Conservation (phyloP, 2,329 filamentous ascomycete genomes). For the Aspergillus brasiliensis region DNA sequence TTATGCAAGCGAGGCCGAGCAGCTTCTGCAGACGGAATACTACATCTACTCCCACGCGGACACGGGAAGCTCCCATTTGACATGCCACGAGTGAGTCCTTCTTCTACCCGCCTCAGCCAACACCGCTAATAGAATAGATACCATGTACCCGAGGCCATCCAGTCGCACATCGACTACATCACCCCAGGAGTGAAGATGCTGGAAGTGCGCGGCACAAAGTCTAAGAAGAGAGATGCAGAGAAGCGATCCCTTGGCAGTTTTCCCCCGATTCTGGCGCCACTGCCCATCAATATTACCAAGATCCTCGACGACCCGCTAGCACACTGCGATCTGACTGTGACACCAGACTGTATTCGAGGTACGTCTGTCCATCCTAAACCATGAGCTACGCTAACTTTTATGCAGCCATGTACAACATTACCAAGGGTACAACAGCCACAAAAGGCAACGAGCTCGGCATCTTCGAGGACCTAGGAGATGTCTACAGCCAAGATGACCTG, state of each 20-base stretch:
- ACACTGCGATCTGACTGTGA: constrained; percentile 38
- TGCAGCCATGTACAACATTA: constrained; percentile 48
- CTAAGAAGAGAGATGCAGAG: constrained; percentile 15
- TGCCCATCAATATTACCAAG: constrained; percentile 14
- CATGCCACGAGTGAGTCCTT: constrained; percentile 40
- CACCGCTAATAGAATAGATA: constrained; percentile 34
- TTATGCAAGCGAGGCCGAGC: constrained; percentile 55
- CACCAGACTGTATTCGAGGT: constrained; percentile 45
- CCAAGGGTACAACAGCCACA: constrained; percentile 40
- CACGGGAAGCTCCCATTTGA: constrained; percentile 34
- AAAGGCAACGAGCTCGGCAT: constrained; percentile 50
- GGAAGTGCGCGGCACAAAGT: constrained; percentile 25
- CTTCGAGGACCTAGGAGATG: constrained; percentile 48
- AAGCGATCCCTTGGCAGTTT: constrained; percentile 28
- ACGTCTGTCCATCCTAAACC: constrained; percentile 10
- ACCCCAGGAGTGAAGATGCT: constrained; percentile 48
- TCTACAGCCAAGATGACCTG: constrained; percentile 50
- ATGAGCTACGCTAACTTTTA: constrained; percentile 9
- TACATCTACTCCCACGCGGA: constrained; percentile 51
- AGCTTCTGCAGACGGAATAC: constrained; percentile 57
- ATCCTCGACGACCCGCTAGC: constrained; percentile 21
- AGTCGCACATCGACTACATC: constrained; percentile 58
- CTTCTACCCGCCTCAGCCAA: too few relatives aligned
- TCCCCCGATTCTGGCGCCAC: constrained; percentile 29
- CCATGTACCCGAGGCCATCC: constrained; percentile 53